Conservation (phyloP, 495 filamentous ascomycete genomes). For the Hypoxylon subgilvum region DNA sequence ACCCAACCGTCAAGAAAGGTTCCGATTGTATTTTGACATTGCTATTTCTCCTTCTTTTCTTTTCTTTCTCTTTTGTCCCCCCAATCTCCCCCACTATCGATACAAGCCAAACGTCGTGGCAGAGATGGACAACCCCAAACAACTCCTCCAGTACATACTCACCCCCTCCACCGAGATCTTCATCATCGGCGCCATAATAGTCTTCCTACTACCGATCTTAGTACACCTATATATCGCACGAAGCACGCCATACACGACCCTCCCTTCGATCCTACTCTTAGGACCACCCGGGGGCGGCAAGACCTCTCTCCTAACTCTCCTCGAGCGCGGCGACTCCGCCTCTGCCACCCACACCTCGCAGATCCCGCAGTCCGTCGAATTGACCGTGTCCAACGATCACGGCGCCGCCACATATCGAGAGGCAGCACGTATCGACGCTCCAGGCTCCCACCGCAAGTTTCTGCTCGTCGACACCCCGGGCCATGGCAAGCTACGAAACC, state of each 20-base stretch:
- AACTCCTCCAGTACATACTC: conserved; percentile 52
- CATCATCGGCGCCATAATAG: conserved; percentile 68
- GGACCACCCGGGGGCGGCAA: conserved; percentile 89
- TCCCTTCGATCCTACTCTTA: conserved; percentile 83
- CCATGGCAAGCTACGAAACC: conserved; percentile 85
- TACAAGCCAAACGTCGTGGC: conserved; percentile 3
- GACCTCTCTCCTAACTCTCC: conserved; percentile 80
- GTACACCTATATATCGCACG: conserved; percentile 79
- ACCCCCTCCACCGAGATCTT: conserved; percentile 63
- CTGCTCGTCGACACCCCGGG: conserved; percentile 87
- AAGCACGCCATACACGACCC: conserved; percentile 64
- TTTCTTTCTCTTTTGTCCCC: not conserved
- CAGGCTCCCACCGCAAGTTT: conserved; percentile 68
- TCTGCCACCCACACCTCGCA: conserved; percentile 84
- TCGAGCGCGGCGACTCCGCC: conserved; percentile 50
- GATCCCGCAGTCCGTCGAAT: conserved; percentile 71
- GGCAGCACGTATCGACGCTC: conserved; percentile 48
- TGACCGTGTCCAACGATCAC: conserved; percentile 68
- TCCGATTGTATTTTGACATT: not conserved
- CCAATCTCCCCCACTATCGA: not conserved
- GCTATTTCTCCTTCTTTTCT: not conserved
- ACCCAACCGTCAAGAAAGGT: too few relatives aligned
- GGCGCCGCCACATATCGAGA: conserved; percentile 68
- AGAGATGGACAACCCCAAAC: conserved; percentile 37
- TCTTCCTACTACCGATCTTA: conserved; percentile 74